Evolutionary conservation across 106 monocot genomes (phyloP), one percentile per base, ranked within the genome.

Genomic region (Apostasia shenzhenica): DNA sequence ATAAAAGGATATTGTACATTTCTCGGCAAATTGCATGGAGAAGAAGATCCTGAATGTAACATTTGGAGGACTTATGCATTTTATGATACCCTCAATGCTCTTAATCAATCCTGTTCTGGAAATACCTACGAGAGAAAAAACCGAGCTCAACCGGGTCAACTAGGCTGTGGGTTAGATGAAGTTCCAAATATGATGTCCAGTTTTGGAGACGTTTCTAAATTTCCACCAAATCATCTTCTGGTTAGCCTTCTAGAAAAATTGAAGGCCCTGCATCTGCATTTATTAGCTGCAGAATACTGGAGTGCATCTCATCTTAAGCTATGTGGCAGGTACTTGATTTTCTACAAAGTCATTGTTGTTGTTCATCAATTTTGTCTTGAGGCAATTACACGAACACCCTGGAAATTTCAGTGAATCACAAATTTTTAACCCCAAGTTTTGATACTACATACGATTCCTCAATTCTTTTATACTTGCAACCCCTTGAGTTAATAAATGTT

Each of bases 271-370:
- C 67, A 66, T 55, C 61, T 79, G 54, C 78, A 79, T 68, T 68
- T 79, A 47, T 67, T 79, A 54, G 78, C 78, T 48, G 60, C 78
- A 47, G 78, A 60, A 55, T 73, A 79, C 47, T 79, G 78, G 73
- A 79, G 73, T 55, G 59, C 60, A 62, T 73, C 73, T 45, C 73
- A 50, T 61, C 67, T 79, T 26, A 79, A 73, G 40, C 45, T 55
- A 52, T 79, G 78, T 14, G 55, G 68, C 78, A 73, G 78, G 78
- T 73, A 78, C 37, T 50, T 52, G 48, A 48, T 48, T 60, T 51
- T 52, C n/a, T 1, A 12, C 4, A 10, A 57, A 57, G 11, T 57
- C n/a, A 8, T 11, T 8, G 9, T 57, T n/a, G 3, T 11, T n/a
- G 14, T 57, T 57, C 26, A 26, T 26, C 26, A 26, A 26, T 26